These are phyloP conservation scores for Cercospora brassicicola DNA, from an alignment of 2,329 filamentous ascomycete genomes.

Conservation along the genomic window DNA sequence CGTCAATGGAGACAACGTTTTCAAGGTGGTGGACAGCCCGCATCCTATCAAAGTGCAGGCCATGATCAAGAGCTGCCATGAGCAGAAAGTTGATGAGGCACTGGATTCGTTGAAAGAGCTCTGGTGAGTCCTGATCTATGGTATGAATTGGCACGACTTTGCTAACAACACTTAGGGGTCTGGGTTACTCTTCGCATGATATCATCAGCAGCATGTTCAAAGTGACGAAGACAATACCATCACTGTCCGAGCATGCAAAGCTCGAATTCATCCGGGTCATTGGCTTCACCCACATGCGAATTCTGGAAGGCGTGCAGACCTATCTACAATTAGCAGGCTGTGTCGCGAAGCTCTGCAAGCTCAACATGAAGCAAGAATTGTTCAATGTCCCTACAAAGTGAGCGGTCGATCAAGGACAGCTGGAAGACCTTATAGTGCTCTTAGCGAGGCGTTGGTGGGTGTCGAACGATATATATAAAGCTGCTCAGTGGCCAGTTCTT, in stretches of 20 bases:
- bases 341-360: slow-evolving; percentile 83
- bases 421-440: not conserved
- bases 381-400: slow-evolving; percentile 56
- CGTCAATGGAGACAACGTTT: slow-evolving; percentile 96
- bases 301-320: slow-evolving; percentile 95
- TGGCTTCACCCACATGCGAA: slow-evolving; percentile 98
- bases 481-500: not conserved
- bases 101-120: slow-evolving; percentile 84
- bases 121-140: slow-evolving; percentile 55
- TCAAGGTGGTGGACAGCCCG: slow-evolving; percentile 93
- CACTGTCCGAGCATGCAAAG: slow-evolving; percentile 89
- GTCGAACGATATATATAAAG: not conserved
- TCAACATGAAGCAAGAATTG: slow-evolving; percentile 91
- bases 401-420: not conserved
- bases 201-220: slow-evolving; percentile 99
- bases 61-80: slow-evolving; percentile 96
- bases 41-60: slow-evolving; percentile 98
- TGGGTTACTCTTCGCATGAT: slow-evolving; percentile 98
- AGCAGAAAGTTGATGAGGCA: slow-evolving; percentile 84
- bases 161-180: slow-evolving; percentile 49
- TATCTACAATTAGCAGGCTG: slow-evolving; percentile 91
- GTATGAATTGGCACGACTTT: not conserved
- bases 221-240: slow-evolving; percentile 93
- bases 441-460: slow-evolving; percentile 36
- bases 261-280: slow-evolving; percentile 94